Evolutionary conservation across 805 yeast genomes (phyloP).

Genomic region (Saccharomycopsis vini): DNA sequence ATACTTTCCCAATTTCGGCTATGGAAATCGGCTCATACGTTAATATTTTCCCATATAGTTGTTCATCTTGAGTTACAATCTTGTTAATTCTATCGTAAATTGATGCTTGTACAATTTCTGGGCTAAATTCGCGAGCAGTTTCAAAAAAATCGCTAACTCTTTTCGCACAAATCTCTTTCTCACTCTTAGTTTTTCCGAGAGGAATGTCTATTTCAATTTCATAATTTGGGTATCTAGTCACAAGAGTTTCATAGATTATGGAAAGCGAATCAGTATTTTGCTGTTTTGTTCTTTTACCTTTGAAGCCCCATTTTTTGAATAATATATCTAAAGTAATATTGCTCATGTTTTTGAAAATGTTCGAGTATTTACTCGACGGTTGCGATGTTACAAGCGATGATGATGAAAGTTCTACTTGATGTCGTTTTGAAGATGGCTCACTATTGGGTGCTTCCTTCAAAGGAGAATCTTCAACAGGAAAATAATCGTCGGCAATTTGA

Average conservation of each 20-base stretch:
- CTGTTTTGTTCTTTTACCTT: constrained; percentile 8
- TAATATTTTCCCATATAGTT: constrained; percentile 11
- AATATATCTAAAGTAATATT: constrained; percentile 2
- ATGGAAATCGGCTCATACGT: constrained; percentile 14
- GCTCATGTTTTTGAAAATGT: not conserved
- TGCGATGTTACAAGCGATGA: not conserved
- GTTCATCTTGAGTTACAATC: constrained; percentile 1
- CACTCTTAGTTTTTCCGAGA: no score
- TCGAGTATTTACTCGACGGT: not conserved
- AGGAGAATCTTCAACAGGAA: not conserved
- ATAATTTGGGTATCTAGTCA: not conserved
- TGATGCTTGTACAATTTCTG: constrained; percentile 3
- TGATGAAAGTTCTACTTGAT: not conserved
- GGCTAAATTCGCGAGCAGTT: not conserved
- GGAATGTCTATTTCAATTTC: not conserved
- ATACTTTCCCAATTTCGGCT: not conserved
- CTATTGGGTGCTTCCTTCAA: not conserved
- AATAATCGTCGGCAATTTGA: constrained; percentile 2
- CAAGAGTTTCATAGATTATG: not conserved
- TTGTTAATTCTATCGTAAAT: constrained; percentile 4
- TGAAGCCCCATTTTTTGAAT: constrained; percentile 12
- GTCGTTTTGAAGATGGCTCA: not conserved
- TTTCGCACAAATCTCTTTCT: not conserved
- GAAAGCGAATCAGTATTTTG: constrained; percentile 1
- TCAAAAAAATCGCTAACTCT: constrained; percentile 1